Conservation (phyloP, 257 asterid genomes). For the Jaltomata sinuosa region DNA sequence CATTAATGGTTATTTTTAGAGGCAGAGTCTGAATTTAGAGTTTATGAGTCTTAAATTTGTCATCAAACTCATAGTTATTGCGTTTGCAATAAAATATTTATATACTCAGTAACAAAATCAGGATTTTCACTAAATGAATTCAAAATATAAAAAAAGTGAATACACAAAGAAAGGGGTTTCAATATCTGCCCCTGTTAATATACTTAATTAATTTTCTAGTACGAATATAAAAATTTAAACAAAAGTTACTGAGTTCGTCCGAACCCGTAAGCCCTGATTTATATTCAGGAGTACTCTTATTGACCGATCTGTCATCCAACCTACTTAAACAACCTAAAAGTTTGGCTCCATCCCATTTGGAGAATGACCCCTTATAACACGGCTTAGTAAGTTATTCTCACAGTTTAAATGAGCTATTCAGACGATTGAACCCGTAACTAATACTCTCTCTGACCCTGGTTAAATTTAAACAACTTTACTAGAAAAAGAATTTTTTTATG, state of each 20-base stretch:
- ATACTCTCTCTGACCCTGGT: neutral
- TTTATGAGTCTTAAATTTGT: neutral
- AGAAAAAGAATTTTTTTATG: neutral
- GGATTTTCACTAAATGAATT: neutral
- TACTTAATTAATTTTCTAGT: neutral
- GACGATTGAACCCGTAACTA: neutral
- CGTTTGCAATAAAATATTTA: neutral
- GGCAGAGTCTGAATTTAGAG: neutral
- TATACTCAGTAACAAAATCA: too few species aligned
- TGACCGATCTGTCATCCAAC: neutral
- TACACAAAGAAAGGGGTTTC: neutral
- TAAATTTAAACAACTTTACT: neutral
- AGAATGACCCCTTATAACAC: neutral
- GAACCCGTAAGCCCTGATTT: neutral
- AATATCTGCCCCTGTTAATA: neutral
- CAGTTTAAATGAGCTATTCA: neutral
- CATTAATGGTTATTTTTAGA: neutral
- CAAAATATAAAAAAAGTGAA: neutral
- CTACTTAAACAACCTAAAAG: neutral
- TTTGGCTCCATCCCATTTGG: neutral
- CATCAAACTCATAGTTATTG: neutral
- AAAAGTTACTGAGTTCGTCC: neutral
- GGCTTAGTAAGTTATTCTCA: neutral
- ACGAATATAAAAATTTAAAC: neutral
- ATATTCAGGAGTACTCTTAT: neutral